A percentile compares a stretch with the other conserved stretches of the same genome.
Evolutionary conservation across 164 flowering plant genomes (phyloP).

Genomic region (Dillenia turbinata): DNA sequence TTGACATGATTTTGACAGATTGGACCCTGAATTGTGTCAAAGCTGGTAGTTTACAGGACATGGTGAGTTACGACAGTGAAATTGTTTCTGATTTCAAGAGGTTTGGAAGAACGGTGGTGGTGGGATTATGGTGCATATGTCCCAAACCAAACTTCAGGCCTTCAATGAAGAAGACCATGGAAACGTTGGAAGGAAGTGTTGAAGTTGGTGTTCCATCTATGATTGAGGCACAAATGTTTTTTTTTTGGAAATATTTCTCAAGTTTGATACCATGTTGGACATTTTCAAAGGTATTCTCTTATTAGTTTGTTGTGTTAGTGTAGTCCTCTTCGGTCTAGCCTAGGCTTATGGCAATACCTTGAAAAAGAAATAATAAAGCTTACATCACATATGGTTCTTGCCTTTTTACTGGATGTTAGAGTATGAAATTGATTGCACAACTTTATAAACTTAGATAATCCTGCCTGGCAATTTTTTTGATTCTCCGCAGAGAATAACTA

Average conservation of each 20-base stretch:
- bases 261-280: background rate
- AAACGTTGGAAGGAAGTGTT: slow-evolving; percentile 6
- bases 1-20: slow-evolving; percentile 13
- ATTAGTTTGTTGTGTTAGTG: background rate
- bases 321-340: no score
- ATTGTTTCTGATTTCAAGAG: slow-evolving; percentile 5
- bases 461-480: no score
- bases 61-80: slow-evolving; percentile 5
- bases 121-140: slow-evolving; percentile 10
- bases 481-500: no score
- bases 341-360: no score
- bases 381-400: no score
- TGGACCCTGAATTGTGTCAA: slow-evolving; percentile 11
- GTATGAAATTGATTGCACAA: no score
- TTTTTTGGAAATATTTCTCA: background rate
- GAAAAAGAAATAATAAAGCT: no score
- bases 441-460: no score
- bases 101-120: slow-evolving; percentile 12
- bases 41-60: slow-evolving; percentile 7
- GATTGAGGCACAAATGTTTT: slow-evolving; percentile 4
- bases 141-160: slow-evolving; percentile 9
- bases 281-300: background rate
- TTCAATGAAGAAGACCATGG: slow-evolving; percentile 4
- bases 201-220: slow-evolving; percentile 8
- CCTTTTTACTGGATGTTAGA: no score